Base-by-base conservation (phyloP, 2,329 filamentous ascomycete genomes). In the Lojkania enalia region DNA sequence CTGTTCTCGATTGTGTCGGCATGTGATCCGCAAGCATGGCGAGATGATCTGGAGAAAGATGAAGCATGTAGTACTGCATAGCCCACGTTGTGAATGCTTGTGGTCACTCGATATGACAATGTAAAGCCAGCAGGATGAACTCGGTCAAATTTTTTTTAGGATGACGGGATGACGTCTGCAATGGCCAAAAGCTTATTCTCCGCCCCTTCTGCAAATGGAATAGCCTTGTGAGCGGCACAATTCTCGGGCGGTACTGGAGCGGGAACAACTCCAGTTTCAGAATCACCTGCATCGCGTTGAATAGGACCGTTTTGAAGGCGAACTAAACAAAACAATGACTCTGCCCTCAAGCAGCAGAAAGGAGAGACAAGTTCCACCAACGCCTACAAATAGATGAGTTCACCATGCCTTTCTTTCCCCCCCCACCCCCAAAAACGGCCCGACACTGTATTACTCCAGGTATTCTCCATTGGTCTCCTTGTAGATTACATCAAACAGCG, bases 401-500 rank as follows among this genome's bases (percentile, higher is more conserved):
- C n/a, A n/a, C 7, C 23, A 27, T n/a, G 23, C 23, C 7, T n/a
- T 27, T n/a, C n/a, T 7, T 27, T 27, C 23, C 7, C n/a, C n/a
- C n/a, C n/a, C n/a, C n/a, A n/a, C n/a, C n/a, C n/a, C 33, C 14
- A 4, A 11, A 33, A 11, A 33, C 7, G 11, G 31, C n/a, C n/a
- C n/a, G n/a, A n/a, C n/a, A n/a, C n/a, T n/a, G n/a, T 29, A 15
- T 55, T 66, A 77, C 48, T 75, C 60, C 52, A 83, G 58, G 62
- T 83, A 83, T 9, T 78, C 77, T 2, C 78, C 79, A 16, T 71
- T 71, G 2, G 77, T 80, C 70, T 85, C 81, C 61, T 78, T 77
- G 57, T 84, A 78, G 50, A 86, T 80, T 30, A 88, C 70, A 71
- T 88, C 85, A 70, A 90, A 90, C 51, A 85, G 56, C 13, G 86